Conservation (phyloP, 768 basidiomycete genomes). For the Rhizopogon salebrosus region DNA sequence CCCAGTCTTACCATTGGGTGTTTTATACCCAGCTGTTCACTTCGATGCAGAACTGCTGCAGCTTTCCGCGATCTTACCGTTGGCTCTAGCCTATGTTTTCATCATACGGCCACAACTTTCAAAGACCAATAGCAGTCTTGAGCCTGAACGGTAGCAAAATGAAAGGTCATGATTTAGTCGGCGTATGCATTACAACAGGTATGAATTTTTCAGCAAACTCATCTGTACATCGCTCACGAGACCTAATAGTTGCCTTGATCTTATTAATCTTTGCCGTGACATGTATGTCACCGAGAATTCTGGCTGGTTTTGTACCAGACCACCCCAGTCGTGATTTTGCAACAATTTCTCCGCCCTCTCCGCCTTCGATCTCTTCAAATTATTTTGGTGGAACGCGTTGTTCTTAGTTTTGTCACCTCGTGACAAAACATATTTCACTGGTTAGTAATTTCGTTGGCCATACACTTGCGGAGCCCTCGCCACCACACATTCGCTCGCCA, state of each 20-base stretch:
- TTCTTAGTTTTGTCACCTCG: slow-evolving; percentile 29
- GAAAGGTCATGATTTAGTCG: slow-evolving; percentile 33
- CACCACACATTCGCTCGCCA: slow-evolving; percentile 2
- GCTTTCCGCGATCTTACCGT: too few relatives aligned
- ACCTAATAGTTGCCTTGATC: slow-evolving; percentile 21
- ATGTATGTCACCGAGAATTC: slow-evolving; percentile 25
- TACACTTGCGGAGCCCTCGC: slow-evolving; percentile 32
- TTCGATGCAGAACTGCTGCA: too few relatives aligned
- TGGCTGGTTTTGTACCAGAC: slow-evolving; percentile 17
- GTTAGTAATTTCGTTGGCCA: slow-evolving; percentile 33
- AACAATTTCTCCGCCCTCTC: slow-evolving; percentile 36
- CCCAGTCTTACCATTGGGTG: too few relatives aligned
- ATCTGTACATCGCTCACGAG: neutral
- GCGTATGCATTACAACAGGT: slow-evolving; percentile 35
- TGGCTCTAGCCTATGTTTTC: slow-evolving; percentile 26
- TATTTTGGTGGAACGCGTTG: slow-evolving; percentile 36
- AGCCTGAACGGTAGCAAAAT: slow-evolving; percentile 9
- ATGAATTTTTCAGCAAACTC: neutral
- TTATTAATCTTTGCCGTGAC: slow-evolving; percentile 37
- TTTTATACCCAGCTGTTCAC: too few relatives aligned
- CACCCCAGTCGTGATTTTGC: slow-evolving; percentile 38
- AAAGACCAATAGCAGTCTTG: neutral
- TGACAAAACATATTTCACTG: slow-evolving; percentile 40
- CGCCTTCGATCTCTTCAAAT: slow-evolving; percentile 32
- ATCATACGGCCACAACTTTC: slow-evolving; percentile 26